Conservation (phyloP, 2,329 filamentous ascomycete genomes). For the Tolypocladium tundrense region DNA sequence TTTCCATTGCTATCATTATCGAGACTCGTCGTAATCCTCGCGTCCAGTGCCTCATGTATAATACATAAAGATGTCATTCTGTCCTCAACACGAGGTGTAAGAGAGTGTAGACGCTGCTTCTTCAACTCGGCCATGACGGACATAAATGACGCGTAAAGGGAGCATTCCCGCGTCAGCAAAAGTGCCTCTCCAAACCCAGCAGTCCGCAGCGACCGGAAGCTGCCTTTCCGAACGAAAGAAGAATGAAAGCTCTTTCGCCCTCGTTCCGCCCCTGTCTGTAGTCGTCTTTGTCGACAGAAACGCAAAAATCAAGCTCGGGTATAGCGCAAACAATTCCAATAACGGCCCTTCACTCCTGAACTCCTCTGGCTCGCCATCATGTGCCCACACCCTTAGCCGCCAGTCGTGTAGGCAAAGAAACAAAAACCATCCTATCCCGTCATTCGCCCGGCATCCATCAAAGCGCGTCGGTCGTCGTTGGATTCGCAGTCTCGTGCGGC, state of each 20-base stretch:
- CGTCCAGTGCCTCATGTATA: neutral
- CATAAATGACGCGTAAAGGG: conserved; percentile 2
- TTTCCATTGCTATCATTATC: neutral
- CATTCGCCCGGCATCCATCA: conserved; percentile 3
- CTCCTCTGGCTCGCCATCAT: conserved; percentile 3
- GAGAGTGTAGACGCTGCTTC: neutral
- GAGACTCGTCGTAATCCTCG: neutral
- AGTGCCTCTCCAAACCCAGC: neutral
- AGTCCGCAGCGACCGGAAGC: neutral
- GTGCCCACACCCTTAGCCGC: neutral
- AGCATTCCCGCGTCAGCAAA: neutral
- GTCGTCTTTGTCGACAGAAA: neutral
- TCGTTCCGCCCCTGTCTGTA: neutral
- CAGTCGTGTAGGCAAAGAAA: neutral
- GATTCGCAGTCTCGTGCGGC: conserved; percentile 10
- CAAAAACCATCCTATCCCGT: neutral
- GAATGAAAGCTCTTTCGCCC: neutral
- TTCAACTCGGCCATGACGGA: conserved; percentile 1
- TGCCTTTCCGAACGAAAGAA: neutral
- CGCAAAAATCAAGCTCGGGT: conserved; percentile 2
- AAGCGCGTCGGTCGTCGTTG: conserved; percentile 16
- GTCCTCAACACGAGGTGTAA: neutral
- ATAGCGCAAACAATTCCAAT: conserved; percentile 6
- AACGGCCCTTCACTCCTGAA: conserved; percentile 5
- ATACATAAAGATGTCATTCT: neutral